Base-by-base conservation (phyloP, 2,329 filamentous ascomycete species). In the Arthrobotrys musiformis region DNA sequence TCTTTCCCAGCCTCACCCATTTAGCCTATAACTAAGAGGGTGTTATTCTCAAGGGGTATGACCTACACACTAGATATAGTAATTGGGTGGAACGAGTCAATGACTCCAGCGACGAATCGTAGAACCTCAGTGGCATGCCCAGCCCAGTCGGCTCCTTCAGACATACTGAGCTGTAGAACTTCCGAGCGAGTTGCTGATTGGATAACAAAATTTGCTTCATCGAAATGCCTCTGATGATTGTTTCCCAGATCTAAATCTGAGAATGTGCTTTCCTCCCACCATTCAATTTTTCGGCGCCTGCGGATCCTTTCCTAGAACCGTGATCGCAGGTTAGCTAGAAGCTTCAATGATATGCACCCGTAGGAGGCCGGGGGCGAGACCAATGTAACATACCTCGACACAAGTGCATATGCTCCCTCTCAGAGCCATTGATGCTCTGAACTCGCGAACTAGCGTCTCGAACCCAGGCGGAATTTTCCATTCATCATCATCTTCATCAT, bases 401-500 rank as follows among this genome's bases (percentile, higher is more conserved):
- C 35, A 61, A 42, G 30, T 61, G 24, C 56, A 61, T 61, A 61
- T 61, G 13, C 28, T 56, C 35, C 50, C 50, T 28, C 50, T 56
- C 9, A 56, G 28, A 28, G 11, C 50, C 50, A 56, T 56, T 56
- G 26, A 35, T 28, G 13, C 26, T 35, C 50, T 56, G 50, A 56
- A 56, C 17, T 26, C 22, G 26, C 35, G 26, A 35, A 56, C 50
- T 5, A 56, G 6, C 19, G 26, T 56, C 35, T 56, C 26, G 15
- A 56, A 56, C 7, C 50, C 50, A 33, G 50, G 35, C 15, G 28
- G 50, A 19, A 56, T 35, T 56, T 11, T 35, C 30, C 1, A 35
- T 35, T 56, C 56, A 26, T n/a, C n/a, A n/a, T n/a, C n/a, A n/a
- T 61, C 56, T 42, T 61, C 56, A 44, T 61, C 56, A 40, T 19